Evolutionary conservation across 2,329 filamentous ascomycete species (phyloP).

Genomic region (Ceratocystis colombiana): DNA sequence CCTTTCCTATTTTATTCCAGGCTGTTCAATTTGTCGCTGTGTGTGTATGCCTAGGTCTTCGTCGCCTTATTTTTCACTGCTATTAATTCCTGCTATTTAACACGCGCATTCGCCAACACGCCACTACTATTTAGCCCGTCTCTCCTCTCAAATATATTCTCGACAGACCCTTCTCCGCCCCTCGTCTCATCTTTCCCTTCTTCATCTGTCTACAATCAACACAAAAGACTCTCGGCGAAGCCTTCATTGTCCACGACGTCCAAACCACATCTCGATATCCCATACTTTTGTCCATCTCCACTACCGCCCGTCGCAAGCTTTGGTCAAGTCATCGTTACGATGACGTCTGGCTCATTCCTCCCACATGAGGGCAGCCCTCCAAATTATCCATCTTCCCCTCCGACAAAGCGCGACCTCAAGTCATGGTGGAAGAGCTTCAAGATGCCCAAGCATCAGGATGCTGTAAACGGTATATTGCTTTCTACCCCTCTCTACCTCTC

Average conservation of each 20-base stretch:
- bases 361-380: conserved; percentile 32
- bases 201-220: no score
- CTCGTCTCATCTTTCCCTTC: no score
- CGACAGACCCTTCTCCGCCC: no score
- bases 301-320: not conserved
- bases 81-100: not conserved
- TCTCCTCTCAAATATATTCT: no score
- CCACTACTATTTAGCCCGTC: no score
- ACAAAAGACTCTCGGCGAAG: not conserved
- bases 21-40: no score
- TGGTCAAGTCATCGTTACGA: conserved; percentile 25
- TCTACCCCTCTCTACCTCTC: not conserved
- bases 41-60: no score
- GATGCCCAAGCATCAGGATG: conserved; percentile 41
- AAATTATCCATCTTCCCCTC: conserved; percentile 53
- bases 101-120: no score
- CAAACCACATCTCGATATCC: not conserved
- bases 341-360: conserved; percentile 35
- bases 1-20: no score
- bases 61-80: not conserved
- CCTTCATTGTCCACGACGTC: not conserved
- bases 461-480: conserved; percentile 45
- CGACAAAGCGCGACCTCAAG: conserved; percentile 76
- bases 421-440: conserved; percentile 99
- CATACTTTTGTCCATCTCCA: not conserved